A percentile compares a stretch with the other conserved stretches of the same genome.
Conservation (phyloP, 371 early-diverging fungal species). For the Actinomucor elegans region DNA sequence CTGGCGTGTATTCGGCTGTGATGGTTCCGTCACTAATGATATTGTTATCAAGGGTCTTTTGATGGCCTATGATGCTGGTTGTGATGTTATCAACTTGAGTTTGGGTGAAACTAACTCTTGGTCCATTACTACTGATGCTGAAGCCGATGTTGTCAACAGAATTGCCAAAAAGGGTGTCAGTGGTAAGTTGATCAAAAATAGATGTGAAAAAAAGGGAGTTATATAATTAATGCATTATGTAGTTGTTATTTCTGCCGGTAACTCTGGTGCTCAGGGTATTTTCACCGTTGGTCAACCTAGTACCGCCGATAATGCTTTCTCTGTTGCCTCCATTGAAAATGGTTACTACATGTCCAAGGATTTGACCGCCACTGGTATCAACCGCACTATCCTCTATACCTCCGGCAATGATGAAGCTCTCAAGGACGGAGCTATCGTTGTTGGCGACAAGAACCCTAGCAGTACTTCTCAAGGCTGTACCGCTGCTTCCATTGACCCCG, state of each 20-base stretch:
- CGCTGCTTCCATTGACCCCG: conserved; percentile 13
- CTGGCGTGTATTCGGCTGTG: conserved; percentile 72
- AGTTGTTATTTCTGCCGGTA: conserved; percentile 62
- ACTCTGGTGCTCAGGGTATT: conserved; percentile 55
- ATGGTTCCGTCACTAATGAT: conserved; percentile 59
- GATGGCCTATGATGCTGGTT: conserved; percentile 55
- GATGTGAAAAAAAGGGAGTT: background rate
- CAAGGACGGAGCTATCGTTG: conserved; percentile 5
- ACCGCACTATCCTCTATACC: conserved; percentile 8
- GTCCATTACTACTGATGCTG: conserved; percentile 37
- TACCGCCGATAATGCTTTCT: conserved; percentile 48
- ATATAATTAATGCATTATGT: background rate
- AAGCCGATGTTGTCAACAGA: conserved; percentile 24
- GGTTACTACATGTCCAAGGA: conserved; percentile 9
- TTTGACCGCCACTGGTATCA: conserved; percentile 20
- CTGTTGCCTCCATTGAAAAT: conserved; percentile 65
- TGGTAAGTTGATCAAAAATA: conserved; percentile 8
- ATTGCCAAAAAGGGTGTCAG: conserved; percentile 26
- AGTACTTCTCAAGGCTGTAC: conserved; percentile 22
- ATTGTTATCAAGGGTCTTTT: conserved; percentile 63
- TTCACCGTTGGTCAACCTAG: conserved; percentile 52
- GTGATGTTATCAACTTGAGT: conserved; percentile 67
- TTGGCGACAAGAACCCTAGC: conserved; percentile 14
- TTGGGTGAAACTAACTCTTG: conserved; percentile 63
- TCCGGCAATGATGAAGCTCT: conserved; percentile 1